Evolutionary conservation across 768 basidiomycete species (phyloP).

Genomic region (Termitomyces sp.): DNA sequence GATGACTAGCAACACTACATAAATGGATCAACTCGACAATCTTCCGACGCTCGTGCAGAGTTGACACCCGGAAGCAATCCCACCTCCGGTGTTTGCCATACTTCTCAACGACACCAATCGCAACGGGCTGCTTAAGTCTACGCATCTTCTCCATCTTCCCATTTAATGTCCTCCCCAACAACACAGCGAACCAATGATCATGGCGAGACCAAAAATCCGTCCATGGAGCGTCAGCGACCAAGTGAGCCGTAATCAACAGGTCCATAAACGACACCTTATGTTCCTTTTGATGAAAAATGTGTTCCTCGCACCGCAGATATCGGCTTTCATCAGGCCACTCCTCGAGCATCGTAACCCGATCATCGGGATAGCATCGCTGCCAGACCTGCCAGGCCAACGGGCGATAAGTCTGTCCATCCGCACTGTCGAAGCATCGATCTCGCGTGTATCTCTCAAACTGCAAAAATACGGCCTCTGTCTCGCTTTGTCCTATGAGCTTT

Average conservation of each 20-base stretch:
- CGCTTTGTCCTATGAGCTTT: background rate
- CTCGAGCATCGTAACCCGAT: background rate
- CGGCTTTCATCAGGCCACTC: background rate
- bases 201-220: background rate
- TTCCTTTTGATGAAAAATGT: background rate
- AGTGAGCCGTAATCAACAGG: background rate
- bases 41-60: background rate
- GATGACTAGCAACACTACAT: background rate
- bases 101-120: background rate
- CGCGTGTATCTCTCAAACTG: background rate
- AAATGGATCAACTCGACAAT: conserved; percentile 3
- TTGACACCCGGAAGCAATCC: background rate
- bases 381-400: background rate
- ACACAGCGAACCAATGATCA: conserved; percentile 4
- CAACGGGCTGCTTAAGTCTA: background rate
- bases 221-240: background rate
- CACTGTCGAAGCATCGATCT: background rate
- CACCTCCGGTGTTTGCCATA: background rate
- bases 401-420: background rate
- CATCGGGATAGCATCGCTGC: background rate
- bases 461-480: background rate
- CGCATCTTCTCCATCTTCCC: background rate
- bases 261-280: background rate
- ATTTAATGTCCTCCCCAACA: background rate
- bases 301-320: background rate